A percentile compares a stretch with the other conserved stretches of the same genome.
These are phyloP conservation scores for Alternaria sp. DNA, from an alignment of 2,329 filamentous ascomycete genomes.

Conservation along the genomic window DNA sequence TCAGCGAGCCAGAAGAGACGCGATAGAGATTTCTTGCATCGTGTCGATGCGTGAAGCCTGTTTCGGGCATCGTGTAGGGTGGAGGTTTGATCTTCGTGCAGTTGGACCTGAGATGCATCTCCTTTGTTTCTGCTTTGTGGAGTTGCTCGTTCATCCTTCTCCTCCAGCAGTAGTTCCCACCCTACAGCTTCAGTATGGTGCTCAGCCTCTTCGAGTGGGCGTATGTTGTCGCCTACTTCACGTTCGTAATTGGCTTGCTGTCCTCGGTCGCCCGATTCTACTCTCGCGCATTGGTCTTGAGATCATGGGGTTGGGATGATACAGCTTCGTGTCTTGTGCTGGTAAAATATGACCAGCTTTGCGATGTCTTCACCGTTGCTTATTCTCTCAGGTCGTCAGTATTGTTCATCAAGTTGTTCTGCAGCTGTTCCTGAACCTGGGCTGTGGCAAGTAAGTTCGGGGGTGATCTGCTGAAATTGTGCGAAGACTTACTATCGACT, in stretches of 20 bases:
- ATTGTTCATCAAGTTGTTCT: background rate
- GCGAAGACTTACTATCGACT: background rate
- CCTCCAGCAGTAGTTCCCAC: background rate
- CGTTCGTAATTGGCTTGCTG: background rate
- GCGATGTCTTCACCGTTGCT: background rate
- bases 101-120: background rate
- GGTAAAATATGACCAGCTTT: background rate
- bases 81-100: background rate
- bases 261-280: slow-evolving; percentile 4
- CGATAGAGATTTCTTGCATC: background rate
- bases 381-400: background rate
- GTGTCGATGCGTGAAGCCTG: background rate
- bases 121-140: background rate
- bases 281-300: background rate
- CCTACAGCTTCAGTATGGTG: background rate
- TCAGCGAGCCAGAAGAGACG: background rate
- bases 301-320: slow-evolving; percentile 9
- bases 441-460: background rate
- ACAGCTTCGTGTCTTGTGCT: background rate
- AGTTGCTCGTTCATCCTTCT: background rate
- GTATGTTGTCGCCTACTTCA: background rate
- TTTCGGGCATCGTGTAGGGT: background rate
- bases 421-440: background rate
- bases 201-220: background rate
- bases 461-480: background rate